Evolutionary conservation across 1,284 basidiomycete genomes (phyloP).

Genomic region (Coniferiporia sulphurascens): DNA sequence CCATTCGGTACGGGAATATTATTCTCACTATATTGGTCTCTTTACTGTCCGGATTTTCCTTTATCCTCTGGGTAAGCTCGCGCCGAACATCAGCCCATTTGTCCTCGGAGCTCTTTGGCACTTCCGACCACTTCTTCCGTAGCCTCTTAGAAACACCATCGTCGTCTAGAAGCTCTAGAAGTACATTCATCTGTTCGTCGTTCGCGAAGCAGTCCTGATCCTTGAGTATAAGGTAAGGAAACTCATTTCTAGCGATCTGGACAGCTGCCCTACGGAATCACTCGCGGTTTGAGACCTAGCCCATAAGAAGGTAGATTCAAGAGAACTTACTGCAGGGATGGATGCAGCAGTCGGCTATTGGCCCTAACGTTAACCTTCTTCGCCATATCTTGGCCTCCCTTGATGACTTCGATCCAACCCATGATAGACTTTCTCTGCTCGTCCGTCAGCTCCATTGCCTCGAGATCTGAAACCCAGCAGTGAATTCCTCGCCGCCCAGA

Average conservation of each 20-base stretch:
- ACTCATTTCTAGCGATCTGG: constrained; percentile 50
- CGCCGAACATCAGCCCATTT: constrained; percentile 73
- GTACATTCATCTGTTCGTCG: constrained; percentile 67
- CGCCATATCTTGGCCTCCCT: constrained; percentile 75
- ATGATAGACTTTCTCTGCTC: constrained; percentile 87
- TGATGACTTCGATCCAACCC: constrained; percentile 83
- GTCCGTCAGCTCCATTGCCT: constrained; percentile 87
- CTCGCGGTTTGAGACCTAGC: not conserved
- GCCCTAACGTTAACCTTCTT: constrained; percentile 82
- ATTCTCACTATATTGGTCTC: constrained; percentile 5
- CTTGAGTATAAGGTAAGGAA: constrained; percentile 66
- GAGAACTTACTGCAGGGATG: constrained; percentile 58
- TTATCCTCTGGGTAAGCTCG: constrained; percentile 27
- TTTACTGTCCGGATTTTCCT: constrained; percentile 4
- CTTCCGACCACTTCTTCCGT: constrained; percentile 57
- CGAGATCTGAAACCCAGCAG: constrained; percentile 92
- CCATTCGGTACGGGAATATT: not conserved
- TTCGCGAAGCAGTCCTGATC: constrained; percentile 87
- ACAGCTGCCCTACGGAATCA: constrained; percentile 43
- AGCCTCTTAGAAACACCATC: constrained; percentile 43
- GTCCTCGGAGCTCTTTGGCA: constrained; percentile 48
- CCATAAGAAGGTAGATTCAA: not conserved
- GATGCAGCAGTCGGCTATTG: constrained; percentile 37
- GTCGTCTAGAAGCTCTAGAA: constrained; percentile 78
- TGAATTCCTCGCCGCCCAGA: constrained; percentile 98